Evolutionary conservation across 805 yeast genomes (phyloP), one percentile per base, ranked within the genome.

Genomic region (Wickerhamomyces alni): DNA sequence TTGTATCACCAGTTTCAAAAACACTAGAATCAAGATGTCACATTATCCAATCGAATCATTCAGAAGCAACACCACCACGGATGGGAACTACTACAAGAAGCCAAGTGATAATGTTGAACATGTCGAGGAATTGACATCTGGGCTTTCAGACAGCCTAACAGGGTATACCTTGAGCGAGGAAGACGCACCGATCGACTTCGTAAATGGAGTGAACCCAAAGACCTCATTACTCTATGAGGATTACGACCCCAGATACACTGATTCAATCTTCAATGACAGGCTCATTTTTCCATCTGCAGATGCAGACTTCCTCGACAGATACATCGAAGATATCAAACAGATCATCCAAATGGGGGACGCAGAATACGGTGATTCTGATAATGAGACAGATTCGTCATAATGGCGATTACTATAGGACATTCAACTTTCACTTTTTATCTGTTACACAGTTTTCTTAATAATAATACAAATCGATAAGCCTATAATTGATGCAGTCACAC

Each of bases 191-290:
- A 33, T 29, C 8, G 12, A 11, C 12, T n/a, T 13, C 12, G 28
- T 26, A 26, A 5, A 11, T 26, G 28, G n/a, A 11, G 12, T 26
- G 6, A 10, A 26, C 13, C 18, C 32, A 13, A 29, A 21, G 3
- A 40, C 43, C 13, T 17, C 24, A 2, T 16, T 40, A 8, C 19
- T 37, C 17, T 25, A 16, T 13, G 16, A 36, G 8, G 43, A 40
- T 33, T 40, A 24, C 21, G 43, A 40, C 30, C 43, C 43, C 25
- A 37, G 43, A 30, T 34, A 17, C 12, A 25, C 25, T 7, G 43
- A 40, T 21, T 38, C 43, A 17, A 37, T 40, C 2, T 40, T 40
- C 36, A 35, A 37, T 11, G 25, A 11, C 6, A 12, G 16, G 5
- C 21, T 37, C n/a, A 19, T 26, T 8, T 40, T 37, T 31, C 40